A percentile compares a stretch with the other conserved stretches of the same genome.
Conservation (phyloP, 305 asterid genomes). For the Vinca major region DNA sequence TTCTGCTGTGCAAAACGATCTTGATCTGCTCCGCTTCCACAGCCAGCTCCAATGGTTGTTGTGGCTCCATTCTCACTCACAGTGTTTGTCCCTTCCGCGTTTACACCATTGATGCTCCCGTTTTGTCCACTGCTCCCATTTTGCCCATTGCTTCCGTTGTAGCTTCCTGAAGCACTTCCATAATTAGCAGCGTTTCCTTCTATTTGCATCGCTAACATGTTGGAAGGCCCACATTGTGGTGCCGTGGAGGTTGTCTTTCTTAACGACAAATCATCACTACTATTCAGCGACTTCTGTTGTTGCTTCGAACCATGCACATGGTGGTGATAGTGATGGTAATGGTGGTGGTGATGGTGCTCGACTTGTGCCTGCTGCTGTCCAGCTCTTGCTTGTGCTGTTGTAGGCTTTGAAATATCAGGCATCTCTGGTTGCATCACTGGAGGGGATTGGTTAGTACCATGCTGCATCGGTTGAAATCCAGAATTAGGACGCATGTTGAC, state of each 20-base stretch:
- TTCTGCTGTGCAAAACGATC: constrained; percentile 24
- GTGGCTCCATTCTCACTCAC: constrained; percentile 25
- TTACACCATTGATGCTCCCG: constrained; percentile 30
- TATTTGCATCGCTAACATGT: constrained; percentile 14
- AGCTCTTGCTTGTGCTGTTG: constrained; percentile 19
- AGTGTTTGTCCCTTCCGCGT: constrained; percentile 31
- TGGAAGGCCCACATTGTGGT: constrained; percentile 20
- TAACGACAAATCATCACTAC: constrained; percentile 20
- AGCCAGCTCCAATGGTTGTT: constrained; percentile 22
- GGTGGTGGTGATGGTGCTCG: constrained; percentile 44
- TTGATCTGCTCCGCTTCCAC: constrained; percentile 25
- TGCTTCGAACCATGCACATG: constrained; percentile 27
- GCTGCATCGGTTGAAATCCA: constrained; percentile 29
- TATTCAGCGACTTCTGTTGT: constrained; percentile 25
- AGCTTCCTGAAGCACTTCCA: constrained; percentile 40
- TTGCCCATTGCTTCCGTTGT: constrained; percentile 31
- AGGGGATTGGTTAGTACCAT: constrained; percentile 20
- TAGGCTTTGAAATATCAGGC: constrained; percentile 21
- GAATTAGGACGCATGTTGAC: constrained; percentile 20
- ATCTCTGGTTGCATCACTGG: constrained; percentile 23
- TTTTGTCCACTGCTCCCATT: constrained; percentile 24
- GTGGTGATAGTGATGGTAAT: constrained; percentile 43
- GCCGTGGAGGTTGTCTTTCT: constrained; percentile 15
- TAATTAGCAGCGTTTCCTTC: constrained; percentile 33
- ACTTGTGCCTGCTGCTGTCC: constrained; percentile 31